These are phyloP conservation scores for Trichoderma oligosporum DNA, from an alignment of 2,329 filamentous ascomycete genomes.

Conservation along the genomic window DNA sequence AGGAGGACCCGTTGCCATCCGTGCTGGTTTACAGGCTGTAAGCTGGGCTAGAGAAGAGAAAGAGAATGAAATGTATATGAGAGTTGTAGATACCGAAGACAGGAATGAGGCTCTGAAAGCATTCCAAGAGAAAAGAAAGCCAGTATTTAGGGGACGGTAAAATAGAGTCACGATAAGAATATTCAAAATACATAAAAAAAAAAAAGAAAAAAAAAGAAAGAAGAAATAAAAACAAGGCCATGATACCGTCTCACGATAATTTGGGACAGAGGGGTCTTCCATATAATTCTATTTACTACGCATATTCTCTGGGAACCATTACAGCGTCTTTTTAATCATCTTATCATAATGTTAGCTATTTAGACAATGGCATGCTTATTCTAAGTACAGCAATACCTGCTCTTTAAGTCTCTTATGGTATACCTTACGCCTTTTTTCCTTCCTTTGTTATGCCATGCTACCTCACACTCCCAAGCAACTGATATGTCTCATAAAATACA, in stretches of 20 bases:
- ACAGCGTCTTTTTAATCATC: not conserved
- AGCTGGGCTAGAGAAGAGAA: constrained; percentile 66
- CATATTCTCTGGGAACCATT: not conserved
- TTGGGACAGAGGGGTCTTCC: no score
- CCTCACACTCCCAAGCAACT: not conserved
- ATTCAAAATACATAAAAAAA: not conserved
- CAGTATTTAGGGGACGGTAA: constrained; percentile 54
- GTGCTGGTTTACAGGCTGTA: constrained; percentile 76
- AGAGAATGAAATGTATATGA: constrained; percentile 85
- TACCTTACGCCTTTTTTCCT: not conserved
- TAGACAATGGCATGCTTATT: not conserved
- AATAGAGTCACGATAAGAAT: not conserved
- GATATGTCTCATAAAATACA: not conserved
- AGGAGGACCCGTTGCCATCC: constrained; percentile 79
- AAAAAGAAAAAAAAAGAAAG: not conserved
- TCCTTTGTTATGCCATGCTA: not conserved
- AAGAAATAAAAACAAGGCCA: not conserved
- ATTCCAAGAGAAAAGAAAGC: constrained; percentile 65
- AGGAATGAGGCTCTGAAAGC: constrained; percentile 82
- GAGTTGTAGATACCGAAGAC: constrained; percentile 80
- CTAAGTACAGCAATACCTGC: not conserved
- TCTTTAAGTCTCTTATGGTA: not conserved
- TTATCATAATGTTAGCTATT: not conserved
- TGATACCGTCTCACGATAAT: not conserved
- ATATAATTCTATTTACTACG: not conserved